Evolutionary conservation across 352 stramenopile species (phyloP), one percentile per base, ranked within the genome.

Genomic region (Phytophthora constricta): DNA sequence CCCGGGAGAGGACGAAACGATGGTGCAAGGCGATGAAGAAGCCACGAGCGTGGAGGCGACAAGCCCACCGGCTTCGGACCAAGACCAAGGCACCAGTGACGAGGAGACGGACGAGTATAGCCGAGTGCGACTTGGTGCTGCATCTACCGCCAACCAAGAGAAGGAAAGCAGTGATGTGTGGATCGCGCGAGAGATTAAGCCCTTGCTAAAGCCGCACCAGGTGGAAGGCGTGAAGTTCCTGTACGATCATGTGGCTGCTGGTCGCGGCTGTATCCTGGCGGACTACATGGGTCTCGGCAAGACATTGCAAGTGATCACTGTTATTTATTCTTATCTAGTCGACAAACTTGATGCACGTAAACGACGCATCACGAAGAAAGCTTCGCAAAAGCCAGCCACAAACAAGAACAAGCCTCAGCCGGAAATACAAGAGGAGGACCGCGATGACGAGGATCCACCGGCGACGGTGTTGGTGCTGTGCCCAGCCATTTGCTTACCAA

Each of bases 401-500:
- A 50, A 16, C 17, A 56, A 43, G 20, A 42, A 16, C 23, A 5
- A 48, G 25, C 28, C 33, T 26, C 27, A 60, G 5, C 16, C 17
- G 14, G 5, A 63, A 31, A 22, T 45, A 4, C 27, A 53, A 2
- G 26, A 66, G n/a, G 51, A 59, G 3, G 33, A 5, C 31, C 14
- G 27, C 11, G 17, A 67, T 2, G 53, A 60, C 13, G 31, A 58
- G 2, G 42, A 72, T 13, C 45, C 69, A 23, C 70, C 70, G 13
- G 65, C 62, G 33, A 90, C 85, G 10, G 82, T 88, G 20, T 77
- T 99, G 73, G 90, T 99, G 27, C 80, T 99, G 23, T 99, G 95
- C 60, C 97, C 97, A 3, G 98, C 96, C 31, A 98, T 96, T 49
- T 93, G 98, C 43, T 96, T 99, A 51, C 96, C 97, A 33, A 99